These are phyloP conservation scores for Filobasidium floriforme DNA, from an alignment of 768 basidiomycete genomes.

Conservation along the genomic window DNA sequence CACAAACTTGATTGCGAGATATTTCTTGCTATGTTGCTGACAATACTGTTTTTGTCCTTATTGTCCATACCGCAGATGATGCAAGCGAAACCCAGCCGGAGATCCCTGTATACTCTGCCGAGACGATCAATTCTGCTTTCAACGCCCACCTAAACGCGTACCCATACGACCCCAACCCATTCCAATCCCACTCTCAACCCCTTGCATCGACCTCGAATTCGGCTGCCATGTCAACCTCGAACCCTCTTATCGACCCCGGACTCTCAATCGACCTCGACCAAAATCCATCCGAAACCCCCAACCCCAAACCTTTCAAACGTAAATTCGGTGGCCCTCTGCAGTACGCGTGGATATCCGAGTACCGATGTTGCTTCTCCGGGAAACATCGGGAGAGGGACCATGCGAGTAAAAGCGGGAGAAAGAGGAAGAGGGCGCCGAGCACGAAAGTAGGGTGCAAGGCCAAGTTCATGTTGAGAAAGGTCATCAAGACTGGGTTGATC, in stretches of 20 bases:
- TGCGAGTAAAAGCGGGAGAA: background rate
- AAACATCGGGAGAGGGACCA: conserved; percentile 5
- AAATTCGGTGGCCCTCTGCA: background rate
- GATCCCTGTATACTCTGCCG: too few species aligned
- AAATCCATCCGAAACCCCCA: background rate
- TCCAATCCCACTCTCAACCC: too few species aligned
- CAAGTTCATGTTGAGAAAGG: conserved; percentile 9
- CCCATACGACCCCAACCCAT: too few species aligned
- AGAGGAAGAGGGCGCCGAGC: conserved; percentile 7
- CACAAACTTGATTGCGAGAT: background rate
- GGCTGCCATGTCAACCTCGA: too few species aligned
- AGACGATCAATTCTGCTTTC: too few species aligned
- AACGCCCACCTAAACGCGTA: too few species aligned
- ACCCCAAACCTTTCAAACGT: background rate
- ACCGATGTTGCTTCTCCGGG: conserved; percentile 4
- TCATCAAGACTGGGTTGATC: conserved; percentile 8
- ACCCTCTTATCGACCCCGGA: background rate
- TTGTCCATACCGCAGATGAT: too few species aligned
- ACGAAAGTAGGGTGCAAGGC: conserved; percentile 7
- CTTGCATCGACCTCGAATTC: too few species aligned
- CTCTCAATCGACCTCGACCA: background rate
- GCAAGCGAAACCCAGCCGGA: too few species aligned
- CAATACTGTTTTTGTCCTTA: too few species aligned
- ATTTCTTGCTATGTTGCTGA: background rate
- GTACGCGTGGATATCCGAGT: conserved; percentile 3